These are phyloP conservation scores for Fraxinus pennsylvanica DNA, from an alignment of 257 asterid species.

Conservation along the genomic window DNA sequence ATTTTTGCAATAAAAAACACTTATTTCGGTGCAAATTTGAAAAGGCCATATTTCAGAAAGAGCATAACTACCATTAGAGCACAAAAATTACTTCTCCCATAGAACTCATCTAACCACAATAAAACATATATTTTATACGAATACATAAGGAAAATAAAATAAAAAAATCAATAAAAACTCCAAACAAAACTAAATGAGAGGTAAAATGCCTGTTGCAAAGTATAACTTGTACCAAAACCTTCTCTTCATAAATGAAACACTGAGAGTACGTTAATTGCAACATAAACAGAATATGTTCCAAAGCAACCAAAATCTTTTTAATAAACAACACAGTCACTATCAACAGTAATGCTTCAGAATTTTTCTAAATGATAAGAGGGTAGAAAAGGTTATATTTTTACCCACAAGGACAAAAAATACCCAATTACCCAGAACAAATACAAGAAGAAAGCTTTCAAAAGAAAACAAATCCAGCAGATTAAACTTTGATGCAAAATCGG, in stretches of 20 bases:
- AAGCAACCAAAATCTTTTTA: neutral
- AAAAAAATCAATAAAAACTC: neutral
- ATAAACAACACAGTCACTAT: neutral
- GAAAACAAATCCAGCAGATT: neutral
- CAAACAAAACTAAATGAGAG: neutral
- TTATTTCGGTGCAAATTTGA: neutral
- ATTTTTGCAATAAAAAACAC: too few relatives aligned
- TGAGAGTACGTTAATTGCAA: neutral
- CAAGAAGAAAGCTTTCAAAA: neutral
- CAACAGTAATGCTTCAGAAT: neutral
- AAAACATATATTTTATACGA: neutral
- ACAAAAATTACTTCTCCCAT: neutral
- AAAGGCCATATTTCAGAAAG: neutral
- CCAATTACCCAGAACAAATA: neutral
- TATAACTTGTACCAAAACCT: neutral
- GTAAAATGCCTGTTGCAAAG: neutral
- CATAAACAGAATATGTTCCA: neutral
- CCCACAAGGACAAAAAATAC: neutral
- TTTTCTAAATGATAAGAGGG: neutral
- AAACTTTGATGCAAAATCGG: neutral
- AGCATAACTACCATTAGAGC: neutral
- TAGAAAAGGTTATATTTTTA: neutral
- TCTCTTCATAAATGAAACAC: neutral
- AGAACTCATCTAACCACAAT: neutral
- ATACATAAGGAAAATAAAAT: neutral